Evolutionary conservation across 1,284 basidiomycete species (phyloP), one percentile per base, ranked within the genome.

Genomic region (Cutaneotrichosporon sp.): DNA sequence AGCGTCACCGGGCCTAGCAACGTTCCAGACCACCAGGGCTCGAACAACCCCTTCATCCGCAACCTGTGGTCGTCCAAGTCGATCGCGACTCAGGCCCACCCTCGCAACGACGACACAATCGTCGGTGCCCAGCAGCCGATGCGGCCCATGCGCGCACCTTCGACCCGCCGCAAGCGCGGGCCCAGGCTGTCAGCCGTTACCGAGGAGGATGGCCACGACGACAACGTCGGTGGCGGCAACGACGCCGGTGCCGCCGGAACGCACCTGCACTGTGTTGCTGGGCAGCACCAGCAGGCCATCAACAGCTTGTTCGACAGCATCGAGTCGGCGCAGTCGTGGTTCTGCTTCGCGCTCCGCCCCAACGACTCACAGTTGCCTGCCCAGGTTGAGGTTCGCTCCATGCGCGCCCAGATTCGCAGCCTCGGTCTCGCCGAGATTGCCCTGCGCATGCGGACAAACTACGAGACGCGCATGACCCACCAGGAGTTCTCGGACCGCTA

Each of bases 361-460:
- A 98, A 98, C 75, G 94, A 97, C 80, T 89, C 91, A 20, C 93
- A 97, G 76, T 81, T 97, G 20, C 91, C 94, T 31, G 92, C 93
- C 74, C 94, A 98, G 77, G 82, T 97, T 59, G 95, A 99, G 81
- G 91, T 91, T 3, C 84, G 92, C 36, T 88, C 89, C 31, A 88
- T 98, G 62, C 97, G 95, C 77, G 90, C 91, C 0, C 95, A 98
- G 80, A 88, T 97, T 57, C 85, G 90, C 62, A 90, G 89, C 58
- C 77, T 89, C 36, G 91, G 92, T 0, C 71, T 98, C 63, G 82
- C 88, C 2, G 90, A 94, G 79, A 86, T 98, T 69, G 86, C 89
- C 5, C 86, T 85, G 70, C 81, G 89, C 51, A 84, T 84, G 52
- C 84, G 83, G 7, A 82, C 88, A 29, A 74, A 73, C 54, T 95